These are phyloP conservation scores for Salix caprea DNA, from an alignment of 345 rosid genomes.

Conservation along the genomic window DNA sequence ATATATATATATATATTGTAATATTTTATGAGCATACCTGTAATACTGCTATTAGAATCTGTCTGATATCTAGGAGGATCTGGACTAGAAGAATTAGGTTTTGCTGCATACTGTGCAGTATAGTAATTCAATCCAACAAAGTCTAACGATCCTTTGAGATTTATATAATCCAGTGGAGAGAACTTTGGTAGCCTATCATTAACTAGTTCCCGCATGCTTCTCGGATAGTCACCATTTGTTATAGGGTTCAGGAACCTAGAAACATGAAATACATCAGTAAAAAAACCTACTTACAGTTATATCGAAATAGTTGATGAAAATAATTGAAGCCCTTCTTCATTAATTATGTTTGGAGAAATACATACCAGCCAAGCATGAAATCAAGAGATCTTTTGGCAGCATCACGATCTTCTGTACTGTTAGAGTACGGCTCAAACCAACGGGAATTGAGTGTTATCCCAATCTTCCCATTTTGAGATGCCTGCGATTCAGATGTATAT, in stretches of 20 bases:
- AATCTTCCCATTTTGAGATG: too few species aligned
- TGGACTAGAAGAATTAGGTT: background rate
- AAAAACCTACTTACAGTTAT: too few species aligned
- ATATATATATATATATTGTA: too few species aligned
- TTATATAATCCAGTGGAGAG: background rate
- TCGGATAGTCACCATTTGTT: conserved; percentile 2
- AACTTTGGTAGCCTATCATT: background rate
- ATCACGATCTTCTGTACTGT: too few species aligned
- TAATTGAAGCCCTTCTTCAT: too few species aligned
- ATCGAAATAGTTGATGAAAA: too few species aligned
- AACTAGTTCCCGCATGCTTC: background rate
- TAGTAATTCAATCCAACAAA: conserved; percentile 9
- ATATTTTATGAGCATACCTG: background rate
- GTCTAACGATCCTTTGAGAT: background rate
- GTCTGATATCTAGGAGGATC: background rate
- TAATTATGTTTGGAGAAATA: too few species aligned
- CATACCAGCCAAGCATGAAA: too few species aligned
- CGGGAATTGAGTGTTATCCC: too few species aligned
- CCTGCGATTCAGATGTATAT: too few species aligned
- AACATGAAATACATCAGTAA: background rate
- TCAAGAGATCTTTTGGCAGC: too few species aligned
- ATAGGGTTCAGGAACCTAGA: conserved; percentile 4
- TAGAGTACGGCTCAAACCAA: too few species aligned
- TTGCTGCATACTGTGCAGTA: background rate
- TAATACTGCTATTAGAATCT: background rate